phyloP scores from a whole-genome alignment of 106 monocot species.

The Ottelia alismoides region DNA sequence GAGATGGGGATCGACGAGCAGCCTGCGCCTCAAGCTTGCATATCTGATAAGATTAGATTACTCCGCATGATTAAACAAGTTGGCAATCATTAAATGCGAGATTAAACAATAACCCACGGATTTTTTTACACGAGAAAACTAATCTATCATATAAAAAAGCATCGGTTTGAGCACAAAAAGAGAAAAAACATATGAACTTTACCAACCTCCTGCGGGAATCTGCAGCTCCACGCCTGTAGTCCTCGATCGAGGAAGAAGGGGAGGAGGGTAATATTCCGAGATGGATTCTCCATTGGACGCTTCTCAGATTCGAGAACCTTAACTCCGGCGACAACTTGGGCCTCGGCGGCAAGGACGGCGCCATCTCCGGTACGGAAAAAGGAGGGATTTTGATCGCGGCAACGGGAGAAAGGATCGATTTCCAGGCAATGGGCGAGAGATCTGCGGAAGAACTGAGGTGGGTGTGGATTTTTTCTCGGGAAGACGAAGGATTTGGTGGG shows the following conservation, averaged over 20 bases:
- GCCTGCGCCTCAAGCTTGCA: conserved; percentile 39
- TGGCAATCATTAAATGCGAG: neutral
- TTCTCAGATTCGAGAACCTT: conserved; percentile 11
- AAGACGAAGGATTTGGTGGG: too few species aligned
- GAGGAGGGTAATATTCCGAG: conserved; percentile 16
- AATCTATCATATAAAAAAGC: neutral
- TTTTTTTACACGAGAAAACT: neutral
- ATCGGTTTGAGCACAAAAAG: neutral
- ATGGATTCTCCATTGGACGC: conserved; percentile 17
- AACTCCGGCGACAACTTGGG: neutral
- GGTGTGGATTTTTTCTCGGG: too few species aligned
- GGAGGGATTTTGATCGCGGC: too few species aligned
- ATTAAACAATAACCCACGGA: neutral
- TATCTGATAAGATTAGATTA: too few species aligned
- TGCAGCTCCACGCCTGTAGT: conserved; percentile 13
- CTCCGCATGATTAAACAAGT: too few species aligned
- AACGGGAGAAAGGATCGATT: too few species aligned
- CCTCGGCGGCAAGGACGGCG: too few species aligned
- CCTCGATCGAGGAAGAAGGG: conserved; percentile 15
- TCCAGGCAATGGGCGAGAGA: too few species aligned
- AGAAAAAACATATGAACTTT: neutral
- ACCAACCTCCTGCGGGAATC: conserved; percentile 22
- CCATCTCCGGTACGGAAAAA: too few species aligned
- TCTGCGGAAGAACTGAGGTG: too few species aligned
- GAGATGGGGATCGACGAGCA: conserved; percentile 51